Base-by-base conservation (phyloP, 306 rosid species). In the Begonia loranthoides region DNA sequence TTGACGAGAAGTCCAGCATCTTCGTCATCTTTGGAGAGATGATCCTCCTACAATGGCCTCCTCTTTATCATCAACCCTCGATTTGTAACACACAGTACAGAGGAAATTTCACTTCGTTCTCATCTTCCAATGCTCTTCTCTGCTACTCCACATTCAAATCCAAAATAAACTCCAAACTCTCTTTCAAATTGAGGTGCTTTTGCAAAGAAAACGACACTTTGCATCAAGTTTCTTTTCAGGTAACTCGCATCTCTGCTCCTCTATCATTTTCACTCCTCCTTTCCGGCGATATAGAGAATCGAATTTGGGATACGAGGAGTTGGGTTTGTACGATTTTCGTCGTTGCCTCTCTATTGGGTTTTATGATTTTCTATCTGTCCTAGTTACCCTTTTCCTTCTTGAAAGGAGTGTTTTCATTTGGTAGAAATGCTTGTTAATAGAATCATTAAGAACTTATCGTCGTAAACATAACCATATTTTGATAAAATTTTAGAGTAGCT, bases 181-280 rank as follows among this genome's bases (percentile, higher is more conserved):
- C 66, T 54, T 46, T 63, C 43, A 67, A 68, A 28, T 28, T 28
- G 8, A 28, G 36, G 71, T 64, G 72, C 59, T 80, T 58, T 65
- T 76, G 70, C 76, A 22, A 63, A 46, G 63, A 47, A 50, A 49
- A 62, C 16, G 76, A 80, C 46, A 33, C 56, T 62, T 34, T 72
- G 22, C 72, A 34, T 9, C 55, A 75, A 38, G 66, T 67, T 13
- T 53, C 66, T 70, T 55, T 69, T 56, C 74, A 56, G 82, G 94
- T 71, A 39, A 13, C 45, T 19, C n/a, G 28, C 9, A 12, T 54
- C 11, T 24, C 46, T 8, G 22, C 48, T 13, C 14, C 3, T 47
- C 36, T 41, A 6, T 43, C 47, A n/a, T 2, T 43, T 43, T 43
- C 5, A 43, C 2, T 43, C n/a, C 0, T 2, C 45, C 1, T 43